Percentiles rank a stretch among this genome's conserved stretches.
phyloP scores from a whole-genome alignment of 2,329 filamentous ascomycete genomes.

The Xylaria sp. region DNA sequence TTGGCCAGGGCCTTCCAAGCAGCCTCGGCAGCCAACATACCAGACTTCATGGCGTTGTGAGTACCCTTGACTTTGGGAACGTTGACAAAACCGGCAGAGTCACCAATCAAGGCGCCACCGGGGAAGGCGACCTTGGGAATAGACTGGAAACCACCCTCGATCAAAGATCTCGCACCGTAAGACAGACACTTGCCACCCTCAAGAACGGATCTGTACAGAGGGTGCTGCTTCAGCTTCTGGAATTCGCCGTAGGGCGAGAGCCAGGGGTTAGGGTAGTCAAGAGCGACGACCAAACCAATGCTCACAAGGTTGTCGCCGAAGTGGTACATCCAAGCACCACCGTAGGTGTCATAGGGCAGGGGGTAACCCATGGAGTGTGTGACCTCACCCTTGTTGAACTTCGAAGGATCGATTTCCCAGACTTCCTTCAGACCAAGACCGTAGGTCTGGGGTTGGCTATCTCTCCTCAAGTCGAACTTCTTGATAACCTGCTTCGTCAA shows the following conservation, averaged over 20 bases:
- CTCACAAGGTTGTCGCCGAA: constrained; percentile 96
- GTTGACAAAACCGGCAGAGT: constrained; percentile 94
- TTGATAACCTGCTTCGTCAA: constrained; percentile 91
- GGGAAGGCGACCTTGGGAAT: constrained; percentile 97
- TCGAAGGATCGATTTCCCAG: constrained; percentile 91
- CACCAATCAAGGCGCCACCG: constrained; percentile 89
- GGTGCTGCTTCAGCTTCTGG: constrained; percentile 97
- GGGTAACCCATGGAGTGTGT: constrained; percentile 92
- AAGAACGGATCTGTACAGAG: constrained; percentile 78
- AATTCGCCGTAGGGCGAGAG: constrained; percentile 93
- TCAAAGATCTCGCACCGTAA: constrained; percentile 84
- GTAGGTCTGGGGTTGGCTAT: constrained; percentile 93
- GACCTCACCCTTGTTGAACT: constrained; percentile 81
- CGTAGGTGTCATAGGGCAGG: constrained; percentile 81
- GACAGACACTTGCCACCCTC: constrained; percentile 97
- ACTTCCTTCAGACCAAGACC: constrained; percentile 93
- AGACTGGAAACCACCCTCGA: constrained; percentile 94
- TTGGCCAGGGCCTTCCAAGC: constrained; percentile 68
- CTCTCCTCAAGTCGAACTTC: constrained; percentile 83
- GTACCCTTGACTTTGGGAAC: constrained; percentile 98
- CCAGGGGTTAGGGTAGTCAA: constrained; percentile 97
- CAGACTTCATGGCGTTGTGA: constrained; percentile 95
- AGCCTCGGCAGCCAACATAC: constrained; percentile 92
- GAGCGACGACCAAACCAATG: constrained; percentile 82
- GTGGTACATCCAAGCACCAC: constrained; percentile 99